phyloP scores from a whole-genome alignment of 257 asterid species.

The Thymus mandschuricus region DNA sequence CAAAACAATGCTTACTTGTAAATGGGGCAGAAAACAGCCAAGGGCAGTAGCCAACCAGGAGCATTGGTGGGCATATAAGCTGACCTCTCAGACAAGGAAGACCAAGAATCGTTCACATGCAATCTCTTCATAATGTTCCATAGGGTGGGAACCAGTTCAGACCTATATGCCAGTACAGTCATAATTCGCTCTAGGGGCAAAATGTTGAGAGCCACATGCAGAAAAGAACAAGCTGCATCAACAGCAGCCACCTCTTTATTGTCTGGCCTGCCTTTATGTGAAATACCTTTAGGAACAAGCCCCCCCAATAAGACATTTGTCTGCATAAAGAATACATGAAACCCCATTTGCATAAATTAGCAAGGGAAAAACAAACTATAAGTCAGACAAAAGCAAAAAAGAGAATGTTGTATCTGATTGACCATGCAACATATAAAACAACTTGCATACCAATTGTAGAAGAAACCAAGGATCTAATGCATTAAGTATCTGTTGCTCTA shows the following conservation, averaged over 20 bases:
- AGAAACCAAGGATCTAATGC: constrained; percentile 80
- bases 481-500: constrained; percentile 73
- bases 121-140: constrained; percentile 91
- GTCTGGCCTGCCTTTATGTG: constrained; percentile 51
- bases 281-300: constrained; percentile 43
- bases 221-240: constrained; percentile 86
- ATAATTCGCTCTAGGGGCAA: constrained; percentile 84
- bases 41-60: constrained; percentile 88
- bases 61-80: constrained; percentile 66
- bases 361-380: background rate
- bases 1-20: constrained; percentile 70
- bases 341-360: background rate
- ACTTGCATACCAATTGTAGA: constrained; percentile 71
- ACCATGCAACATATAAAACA: constrained; percentile 21
- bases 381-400: constrained; percentile 25
- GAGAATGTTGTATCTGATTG: constrained; percentile 12
- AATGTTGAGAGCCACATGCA: constrained; percentile 74
- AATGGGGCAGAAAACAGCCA: constrained; percentile 94
- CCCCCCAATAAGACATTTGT: constrained; percentile 74
- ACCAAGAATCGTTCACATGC: constrained; percentile 78
- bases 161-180: constrained; percentile 93
- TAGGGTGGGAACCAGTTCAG: constrained; percentile 79
- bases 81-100: constrained; percentile 71
- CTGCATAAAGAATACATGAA: constrained; percentile 46
- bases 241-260: constrained; percentile 74